Evolutionary conservation across 768 basidiomycete genomes (phyloP), one percentile per base, ranked within the genome.

Genomic region (Boletus pseudo-olivaceus): DNA sequence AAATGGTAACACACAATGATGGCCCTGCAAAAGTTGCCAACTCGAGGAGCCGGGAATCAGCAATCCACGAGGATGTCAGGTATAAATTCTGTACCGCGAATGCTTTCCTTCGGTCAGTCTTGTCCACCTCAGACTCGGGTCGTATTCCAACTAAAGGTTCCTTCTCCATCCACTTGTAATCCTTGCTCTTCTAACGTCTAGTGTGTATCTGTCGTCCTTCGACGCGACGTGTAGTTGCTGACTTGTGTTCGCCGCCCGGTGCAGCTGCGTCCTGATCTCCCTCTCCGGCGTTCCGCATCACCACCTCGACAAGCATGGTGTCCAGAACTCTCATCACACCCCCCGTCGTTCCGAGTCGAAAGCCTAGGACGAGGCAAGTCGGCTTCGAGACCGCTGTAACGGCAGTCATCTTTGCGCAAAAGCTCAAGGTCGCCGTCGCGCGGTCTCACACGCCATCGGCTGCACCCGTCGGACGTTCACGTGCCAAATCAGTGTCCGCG

Each of bases 341-440:
- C 32, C 26, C 35, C 20, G 38, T 33, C 19, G 9, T 52, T 26
- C 62, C 38, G 15, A 9, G 38, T n/a, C 37, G 6, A 11, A 27
- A 53, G 17, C 42, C 47, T 7, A 45, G 46, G 27, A 49, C 8
- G 39, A 59, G 61, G 12, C 53, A 51, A 34, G 61, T 63, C 34
- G 54, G 64, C 42, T 65, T 65, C 19, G 58, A 63, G 54, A 65
- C 61, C 15, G 64, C 55, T 7, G 64, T 65, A 35, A 60, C 52
- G 17, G 64, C 61, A 0, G 46, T 63, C 47, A 42, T 65, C 50
- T 66, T 65, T 50, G 48, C 61, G 5, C 58, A 60, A 19, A 65
- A 56, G 43, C 64, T 65, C 41, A 63, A 66, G 56, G 42, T 48
- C 23, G 55, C 61, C 20, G 61, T 47, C 20, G 57, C 57, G 26